These are phyloP conservation scores for Ceratocystiopsis minuta DNA, from an alignment of 2,329 filamentous ascomycete genomes.

Conservation along the genomic window DNA sequence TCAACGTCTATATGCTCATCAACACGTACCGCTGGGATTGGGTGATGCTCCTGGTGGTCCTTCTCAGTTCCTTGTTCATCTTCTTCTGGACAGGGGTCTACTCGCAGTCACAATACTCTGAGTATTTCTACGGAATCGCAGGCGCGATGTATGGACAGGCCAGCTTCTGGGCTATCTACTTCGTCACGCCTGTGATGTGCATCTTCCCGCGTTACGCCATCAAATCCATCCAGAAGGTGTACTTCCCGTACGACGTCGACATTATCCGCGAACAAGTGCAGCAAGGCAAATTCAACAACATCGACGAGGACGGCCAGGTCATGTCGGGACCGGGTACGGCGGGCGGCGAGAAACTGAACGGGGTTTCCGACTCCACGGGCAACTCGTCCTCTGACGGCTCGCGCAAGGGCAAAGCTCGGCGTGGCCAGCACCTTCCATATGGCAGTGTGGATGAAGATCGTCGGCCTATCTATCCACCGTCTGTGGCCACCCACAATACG, in stretches of 20 bases:
- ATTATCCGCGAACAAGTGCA: conserved; percentile 86
- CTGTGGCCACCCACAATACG: conserved; percentile 65
- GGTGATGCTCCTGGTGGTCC: conserved; percentile 71
- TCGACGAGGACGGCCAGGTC: conserved; percentile 23
- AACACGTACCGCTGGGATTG: conserved; percentile 98
- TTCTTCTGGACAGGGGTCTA: conserved; percentile 96
- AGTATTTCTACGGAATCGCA: conserved; percentile 56
- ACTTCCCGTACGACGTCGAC: conserved; percentile 81
- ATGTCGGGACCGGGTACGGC: conserved; percentile 19
- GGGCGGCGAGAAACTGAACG: conserved; percentile 26
- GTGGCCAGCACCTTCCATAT: conserved; percentile 27
- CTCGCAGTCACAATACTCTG: conserved; percentile 30
- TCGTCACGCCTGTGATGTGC: conserved; percentile 65
- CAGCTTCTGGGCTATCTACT: conserved; percentile 71
- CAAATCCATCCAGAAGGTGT: conserved; percentile 86
- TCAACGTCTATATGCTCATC: conserved; percentile 87
- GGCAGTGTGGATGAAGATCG: conserved; percentile 67
- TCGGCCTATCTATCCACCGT: conserved; percentile 84
- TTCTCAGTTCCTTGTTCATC: conserved; percentile 67
- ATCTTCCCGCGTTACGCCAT: conserved; percentile 72
- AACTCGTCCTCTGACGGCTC: conserved; percentile 36
- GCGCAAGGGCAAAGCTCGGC: conserved; percentile 22
- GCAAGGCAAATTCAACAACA: conserved; percentile 63
- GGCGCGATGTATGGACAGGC: conserved; percentile 63
- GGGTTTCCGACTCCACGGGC: conserved; percentile 14